Conservation (phyloP, 306 rosid genomes). For the Quercus ilex region DNA sequence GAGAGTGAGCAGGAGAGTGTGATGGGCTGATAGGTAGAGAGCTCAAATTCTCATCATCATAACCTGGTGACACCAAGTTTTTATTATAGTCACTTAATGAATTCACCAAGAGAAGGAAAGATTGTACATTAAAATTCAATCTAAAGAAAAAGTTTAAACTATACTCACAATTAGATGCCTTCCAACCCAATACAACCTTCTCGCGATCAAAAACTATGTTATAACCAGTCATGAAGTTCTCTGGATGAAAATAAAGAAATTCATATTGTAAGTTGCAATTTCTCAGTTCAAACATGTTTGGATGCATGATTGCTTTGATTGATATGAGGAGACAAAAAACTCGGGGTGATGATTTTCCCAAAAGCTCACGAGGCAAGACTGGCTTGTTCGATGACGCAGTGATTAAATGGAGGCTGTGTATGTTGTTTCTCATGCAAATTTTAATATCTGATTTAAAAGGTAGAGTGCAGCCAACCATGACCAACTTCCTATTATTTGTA, state of each 20-base stretch:
- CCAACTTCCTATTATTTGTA: too few relatives aligned
- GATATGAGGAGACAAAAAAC: neutral
- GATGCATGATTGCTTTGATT: neutral
- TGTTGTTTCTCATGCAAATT: neutral
- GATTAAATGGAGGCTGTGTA: neutral
- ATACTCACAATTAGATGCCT: conserved; percentile 63
- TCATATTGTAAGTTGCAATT: neutral
- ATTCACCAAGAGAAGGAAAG: neutral
- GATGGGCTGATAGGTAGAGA: conserved; percentile 37
- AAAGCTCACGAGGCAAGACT: too few relatives aligned
- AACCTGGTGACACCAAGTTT: conserved; percentile 45
- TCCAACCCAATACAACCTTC: conserved; percentile 72
- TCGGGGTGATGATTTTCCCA: neutral
- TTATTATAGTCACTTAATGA: neutral
- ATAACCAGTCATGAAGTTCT: conserved; percentile 95
- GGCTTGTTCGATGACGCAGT: neutral
- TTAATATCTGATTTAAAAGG: neutral
- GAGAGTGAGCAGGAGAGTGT: conserved; percentile 37
- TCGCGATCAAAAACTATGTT: conserved; percentile 73
- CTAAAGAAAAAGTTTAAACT: neutral
- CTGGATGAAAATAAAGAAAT: conserved; percentile 46
- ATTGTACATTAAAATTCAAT: neutral
- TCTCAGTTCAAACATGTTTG: neutral
- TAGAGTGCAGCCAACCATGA: too few relatives aligned
- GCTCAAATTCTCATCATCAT: conserved; percentile 27